phyloP scores from a whole-genome alignment of 768 basidiomycete species.

The Lactarius psammicola region DNA sequence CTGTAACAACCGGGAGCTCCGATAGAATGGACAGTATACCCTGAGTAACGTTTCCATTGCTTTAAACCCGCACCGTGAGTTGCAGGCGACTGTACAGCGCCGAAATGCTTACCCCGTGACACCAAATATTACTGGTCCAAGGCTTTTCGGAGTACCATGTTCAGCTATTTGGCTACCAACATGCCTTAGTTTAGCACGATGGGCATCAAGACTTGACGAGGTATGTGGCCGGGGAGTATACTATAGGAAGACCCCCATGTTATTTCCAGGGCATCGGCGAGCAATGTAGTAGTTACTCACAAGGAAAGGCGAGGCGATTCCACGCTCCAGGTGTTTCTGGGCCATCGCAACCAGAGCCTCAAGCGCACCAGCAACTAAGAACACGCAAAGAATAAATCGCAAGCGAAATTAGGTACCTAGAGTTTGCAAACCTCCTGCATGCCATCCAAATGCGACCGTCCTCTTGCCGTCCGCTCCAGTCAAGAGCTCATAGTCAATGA shows the following conservation, averaged over 20 bases:
- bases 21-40: conserved; percentile 71
- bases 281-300: conserved; percentile 44
- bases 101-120: conserved; percentile 66
- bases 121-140: conserved; percentile 79
- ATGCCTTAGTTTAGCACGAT: conserved; percentile 53
- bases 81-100: conserved; percentile 4
- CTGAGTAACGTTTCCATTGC: conserved; percentile 77
- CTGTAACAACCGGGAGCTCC: conserved; percentile 64
- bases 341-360: conserved; percentile 80
- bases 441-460: conserved; percentile 89
- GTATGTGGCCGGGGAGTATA: conserved; percentile 81
- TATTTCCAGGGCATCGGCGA: background rate
- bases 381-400: background rate
- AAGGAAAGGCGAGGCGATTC: conserved; percentile 80
- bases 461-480: conserved; percentile 62
- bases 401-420: background rate
- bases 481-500: conserved; percentile 87
- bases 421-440: conserved; percentile 69
- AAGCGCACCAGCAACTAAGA: conserved; percentile 76
- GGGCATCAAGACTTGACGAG: conserved; percentile 53
- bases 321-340: conserved; percentile 72
- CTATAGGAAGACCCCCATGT: conserved; percentile 36
- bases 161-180: conserved; percentile 56
- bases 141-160: conserved; percentile 56
- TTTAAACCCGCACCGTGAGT: conserved; percentile 34